Conservation (phyloP, 768 basidiomycete species). For the Termitomyces sp. region DNA sequence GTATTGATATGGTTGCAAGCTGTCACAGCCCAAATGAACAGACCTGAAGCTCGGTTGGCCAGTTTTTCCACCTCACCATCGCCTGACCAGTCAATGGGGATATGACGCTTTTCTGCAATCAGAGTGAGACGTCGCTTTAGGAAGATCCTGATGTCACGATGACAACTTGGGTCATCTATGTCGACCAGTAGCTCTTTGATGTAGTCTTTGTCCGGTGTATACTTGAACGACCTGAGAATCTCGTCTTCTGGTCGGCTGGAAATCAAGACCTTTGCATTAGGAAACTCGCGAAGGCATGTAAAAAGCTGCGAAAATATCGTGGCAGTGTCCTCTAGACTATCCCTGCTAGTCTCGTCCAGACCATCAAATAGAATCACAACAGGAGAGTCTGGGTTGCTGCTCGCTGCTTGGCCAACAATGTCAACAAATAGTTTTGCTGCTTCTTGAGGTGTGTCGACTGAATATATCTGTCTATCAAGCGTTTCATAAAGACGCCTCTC, state of each 20-base stretch:
- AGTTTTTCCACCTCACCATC: conserved; percentile 3
- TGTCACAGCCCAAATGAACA: conserved; percentile 16
- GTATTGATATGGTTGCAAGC: conserved; percentile 4
- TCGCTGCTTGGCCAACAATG: conserved; percentile 1
- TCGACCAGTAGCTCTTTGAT: conserved; percentile 12
- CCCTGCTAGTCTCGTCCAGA: conserved; percentile 14
- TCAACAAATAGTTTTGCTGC: conserved; percentile 14
- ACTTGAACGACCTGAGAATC: conserved; percentile 9
- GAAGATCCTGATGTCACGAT: conserved; percentile 8
- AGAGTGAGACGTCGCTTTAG: background rate
- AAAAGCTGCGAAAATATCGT: conserved; percentile 11
- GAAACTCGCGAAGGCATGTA: background rate
- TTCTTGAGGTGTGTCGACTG: conserved; percentile 3
- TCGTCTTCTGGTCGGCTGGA: conserved; percentile 18
- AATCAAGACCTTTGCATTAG: conserved; percentile 15
- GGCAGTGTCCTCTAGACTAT: conserved; percentile 6
- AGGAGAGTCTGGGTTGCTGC: background rate
- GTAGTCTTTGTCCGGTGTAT: background rate
- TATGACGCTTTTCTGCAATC: conserved; percentile 4
- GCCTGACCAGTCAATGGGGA: conserved; percentile 7
- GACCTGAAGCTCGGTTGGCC: conserved; percentile 3
- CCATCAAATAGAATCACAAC: conserved; percentile 17
- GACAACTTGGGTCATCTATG: conserved; percentile 1
- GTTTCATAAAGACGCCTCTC: conserved; percentile 2
- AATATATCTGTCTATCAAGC: conserved; percentile 1